Evolutionary conservation across 495 filamentous ascomycete species (phyloP), one percentile per base, ranked within the genome.

Genomic region (Talaromyces trachyspermus): DNA sequence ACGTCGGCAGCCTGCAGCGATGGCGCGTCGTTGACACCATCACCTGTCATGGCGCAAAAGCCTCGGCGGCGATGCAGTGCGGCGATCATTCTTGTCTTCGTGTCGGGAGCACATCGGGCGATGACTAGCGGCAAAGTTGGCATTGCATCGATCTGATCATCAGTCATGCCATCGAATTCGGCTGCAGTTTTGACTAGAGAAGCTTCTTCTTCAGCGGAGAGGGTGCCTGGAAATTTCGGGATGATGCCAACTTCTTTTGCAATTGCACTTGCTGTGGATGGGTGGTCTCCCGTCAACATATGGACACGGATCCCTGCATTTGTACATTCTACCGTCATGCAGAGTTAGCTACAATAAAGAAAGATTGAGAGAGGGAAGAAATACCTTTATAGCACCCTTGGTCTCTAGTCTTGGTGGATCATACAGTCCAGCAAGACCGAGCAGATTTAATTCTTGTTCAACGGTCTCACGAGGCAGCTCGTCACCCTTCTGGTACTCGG

Each of bases 21-120:
- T 0, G 88, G 88, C 1, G 86, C 85, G 51, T 94, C 87, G 54
- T 94, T 94, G 40, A 94, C 88, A 4, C 88, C 87, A 56, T 94
- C 88, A 11, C 87, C 83, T 14, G 80, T 86, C 81, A 86, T 86
- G 10, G 81, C 82, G 19, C 75, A 80, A 50, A 80, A 84, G n/a
- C 63, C 68, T 8, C 71, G 68, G 7, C 83, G 75, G 4, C 83
- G 74, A 61, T 86, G 83, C 35, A 85, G 71, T 5, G 83, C 79
- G 12, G 79, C 80, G 33, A 86, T 79, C 83, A 86, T 85, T 12
- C 82, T 71, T 5, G 80, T 80, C 55, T 86, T 86, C 3, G 83
- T 86, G 14, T 70, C 64, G 2, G 83, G 83, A n/a, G 78, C 72
- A 49, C 83, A 86, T 7, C 83, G 77, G 26, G 83, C 82, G 43